Evolutionary conservation across 352 stramenopile species (phyloP).

Genomic region (Plasmopara halstedii): DNA sequence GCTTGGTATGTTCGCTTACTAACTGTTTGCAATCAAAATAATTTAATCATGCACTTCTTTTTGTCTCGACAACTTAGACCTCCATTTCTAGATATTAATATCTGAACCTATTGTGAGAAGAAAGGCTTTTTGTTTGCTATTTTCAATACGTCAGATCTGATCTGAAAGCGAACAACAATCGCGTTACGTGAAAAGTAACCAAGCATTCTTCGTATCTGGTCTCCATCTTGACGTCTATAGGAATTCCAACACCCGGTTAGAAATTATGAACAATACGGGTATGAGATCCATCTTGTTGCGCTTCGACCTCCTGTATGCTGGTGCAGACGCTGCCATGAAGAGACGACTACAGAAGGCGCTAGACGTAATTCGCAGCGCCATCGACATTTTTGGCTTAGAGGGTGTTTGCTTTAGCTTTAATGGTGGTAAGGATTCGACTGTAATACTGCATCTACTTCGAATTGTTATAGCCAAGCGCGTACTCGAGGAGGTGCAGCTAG

Average conservation of each 20-base stretch:
- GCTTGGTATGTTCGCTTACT: too few relatives aligned
- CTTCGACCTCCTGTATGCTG: constrained; percentile 61
- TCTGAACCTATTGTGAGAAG: too few relatives aligned
- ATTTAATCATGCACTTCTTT: too few relatives aligned
- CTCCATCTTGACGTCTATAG: not conserved
- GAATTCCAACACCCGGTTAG: not conserved
- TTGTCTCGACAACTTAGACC: too few relatives aligned
- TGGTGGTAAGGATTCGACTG: constrained; percentile 89
- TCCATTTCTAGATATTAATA: too few relatives aligned
- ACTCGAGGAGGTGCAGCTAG: constrained; percentile 31
- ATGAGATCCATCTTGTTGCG: constrained; percentile 28
- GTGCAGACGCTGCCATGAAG: constrained; percentile 33
- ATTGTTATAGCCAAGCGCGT: constrained; percentile 73
- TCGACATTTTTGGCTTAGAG: constrained; percentile 75
- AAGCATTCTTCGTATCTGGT: too few relatives aligned
- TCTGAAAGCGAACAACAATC: not conserved
- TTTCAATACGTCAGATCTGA: not conserved
- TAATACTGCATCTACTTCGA: constrained; percentile 86
- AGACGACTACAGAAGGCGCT: constrained; percentile 55
- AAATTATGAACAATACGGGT: constrained; percentile 11
- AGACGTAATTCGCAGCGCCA: constrained; percentile 64
- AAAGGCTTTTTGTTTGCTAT: too few relatives aligned
- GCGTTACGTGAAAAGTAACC: too few relatives aligned
- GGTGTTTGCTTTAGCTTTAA: constrained; percentile 89
- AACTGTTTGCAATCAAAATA: too few relatives aligned